Base-by-base conservation (phyloP, 2,329 filamentous ascomycete species). In the Talaromyces sp. region DNA sequence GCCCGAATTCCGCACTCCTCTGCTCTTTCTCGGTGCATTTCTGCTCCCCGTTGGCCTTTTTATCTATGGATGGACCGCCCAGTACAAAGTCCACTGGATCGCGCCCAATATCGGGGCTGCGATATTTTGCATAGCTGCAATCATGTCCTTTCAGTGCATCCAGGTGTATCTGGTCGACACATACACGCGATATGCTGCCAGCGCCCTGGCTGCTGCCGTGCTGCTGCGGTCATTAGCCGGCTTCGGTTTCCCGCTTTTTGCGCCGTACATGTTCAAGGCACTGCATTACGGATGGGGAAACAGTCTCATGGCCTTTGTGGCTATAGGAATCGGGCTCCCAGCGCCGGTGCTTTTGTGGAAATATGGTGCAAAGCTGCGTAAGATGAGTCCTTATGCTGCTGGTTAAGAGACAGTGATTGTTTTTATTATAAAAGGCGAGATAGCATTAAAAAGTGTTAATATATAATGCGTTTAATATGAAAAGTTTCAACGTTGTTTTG, bases 1-100 rank as follows among this genome's bases (percentile, higher is more conserved):
- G 14, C 87, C 88, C 0, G 88, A 90, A 65, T 86, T 83, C 67
- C 84, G 87, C n/a, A 76, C 88, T 0, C 86, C 86, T 0, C 75
- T 88, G 2, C 82, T 86, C 72, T 68, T 85, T 10, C 74, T 82
- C 0, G 83, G 82, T 0, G 81, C 81, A 0, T 51, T 87, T 0
- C 62, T 87, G 1, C 76, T 83, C 0, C 83, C 85, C 0, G 65
- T 78, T 0, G 82, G 83, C 0, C 70, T 87, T 1, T 83, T 85
- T 64, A 79, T 82, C 68, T 87, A 87, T 65, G 85, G 84, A 44
- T 87, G 84, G 84, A 77, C 77, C 0, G 82, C 82, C 0, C 76
- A 85, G 59, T 73, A 72, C 1, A 72, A 74, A 36, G 66, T 76
- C 0, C 82, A 85, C 65, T 85, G 84, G 79, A 82, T 85, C 50